These are phyloP conservation scores for Colletotrichum sp. DNA, from an alignment of 2,329 filamentous ascomycete species.

Conservation along the genomic window DNA sequence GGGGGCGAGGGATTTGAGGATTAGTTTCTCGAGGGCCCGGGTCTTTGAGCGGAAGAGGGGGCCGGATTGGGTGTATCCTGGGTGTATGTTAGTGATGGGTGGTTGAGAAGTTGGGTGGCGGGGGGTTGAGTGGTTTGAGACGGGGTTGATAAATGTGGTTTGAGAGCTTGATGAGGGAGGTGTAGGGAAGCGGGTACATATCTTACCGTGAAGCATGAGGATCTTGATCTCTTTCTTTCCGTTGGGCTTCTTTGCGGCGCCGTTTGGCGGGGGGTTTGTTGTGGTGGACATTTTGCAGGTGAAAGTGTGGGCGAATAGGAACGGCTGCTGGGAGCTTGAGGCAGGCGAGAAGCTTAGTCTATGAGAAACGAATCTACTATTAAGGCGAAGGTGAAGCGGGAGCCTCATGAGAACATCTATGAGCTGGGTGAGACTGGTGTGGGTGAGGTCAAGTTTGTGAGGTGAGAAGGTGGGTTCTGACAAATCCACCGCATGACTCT, in stretches of 20 bases:
- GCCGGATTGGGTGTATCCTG: conserved; percentile 90
- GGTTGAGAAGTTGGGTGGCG: background rate
- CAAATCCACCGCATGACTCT: conserved; percentile 12
- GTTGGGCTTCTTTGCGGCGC: conserved; percentile 32
- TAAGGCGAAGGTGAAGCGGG: background rate
- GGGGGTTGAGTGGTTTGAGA: background rate
- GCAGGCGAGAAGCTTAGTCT: background rate
- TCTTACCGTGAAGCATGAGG: conserved; percentile 75
- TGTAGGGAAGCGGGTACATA: background rate
- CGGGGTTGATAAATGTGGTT: background rate
- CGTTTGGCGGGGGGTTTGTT: conserved; percentile 18
- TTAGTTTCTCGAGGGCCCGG: conserved; percentile 81
- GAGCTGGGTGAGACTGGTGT: background rate
- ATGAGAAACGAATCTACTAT: background rate
- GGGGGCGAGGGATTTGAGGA: conserved; percentile 74
- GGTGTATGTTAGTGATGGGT: background rate
- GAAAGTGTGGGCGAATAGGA: background rate
- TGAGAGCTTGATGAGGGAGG: background rate
- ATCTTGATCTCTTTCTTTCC: conserved; percentile 66
- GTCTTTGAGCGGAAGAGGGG: conserved; percentile 86
- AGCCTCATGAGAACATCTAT: background rate
- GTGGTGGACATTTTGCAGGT: conserved; percentile 4
- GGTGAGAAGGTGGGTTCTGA: background rate
- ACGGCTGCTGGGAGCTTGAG: background rate
- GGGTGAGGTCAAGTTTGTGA: background rate